Percentiles rank a stretch among this genome's conserved stretches.
phyloP scores from a whole-genome alignment of 176 grass and related monocot genomes.

The Musa acuminata region DNA sequence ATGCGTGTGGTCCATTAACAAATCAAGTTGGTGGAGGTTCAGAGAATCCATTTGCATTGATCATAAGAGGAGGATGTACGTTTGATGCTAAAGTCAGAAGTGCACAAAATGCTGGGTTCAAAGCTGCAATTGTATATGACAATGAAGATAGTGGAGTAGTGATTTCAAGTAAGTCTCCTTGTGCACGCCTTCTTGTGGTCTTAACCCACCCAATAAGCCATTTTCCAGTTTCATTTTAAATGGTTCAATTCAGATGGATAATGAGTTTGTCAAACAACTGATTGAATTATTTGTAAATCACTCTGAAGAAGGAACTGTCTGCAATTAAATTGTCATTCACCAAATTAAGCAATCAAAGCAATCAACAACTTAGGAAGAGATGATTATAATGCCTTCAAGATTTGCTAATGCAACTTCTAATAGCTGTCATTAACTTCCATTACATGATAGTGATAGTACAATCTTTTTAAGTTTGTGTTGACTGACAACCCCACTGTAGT shows the following conservation, averaged over 20 bases:
- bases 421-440: too few relatives aligned
- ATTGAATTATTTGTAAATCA: too few relatives aligned
- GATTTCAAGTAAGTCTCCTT: constrained; percentile 72
- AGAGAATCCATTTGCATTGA: constrained; percentile 44
- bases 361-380: neutral
- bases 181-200: neutral
- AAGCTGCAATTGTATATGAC: constrained; percentile 83
- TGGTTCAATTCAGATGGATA: neutral
- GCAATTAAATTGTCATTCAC: neutral
- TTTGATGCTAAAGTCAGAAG: constrained; percentile 85
- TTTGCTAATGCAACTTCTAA: too few relatives aligned
- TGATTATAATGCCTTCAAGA: too few relatives aligned
- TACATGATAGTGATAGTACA: too few relatives aligned
- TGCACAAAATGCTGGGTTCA: constrained; percentile 79
- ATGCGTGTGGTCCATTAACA: constrained; percentile 57
- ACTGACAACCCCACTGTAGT: too few relatives aligned
- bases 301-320: too few relatives aligned
- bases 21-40: constrained; percentile 30
- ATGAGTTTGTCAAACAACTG: neutral
- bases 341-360: neutral
- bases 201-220: neutral
- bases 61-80: constrained; percentile 69
- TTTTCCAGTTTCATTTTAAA: neutral
- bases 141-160: constrained; percentile 56
- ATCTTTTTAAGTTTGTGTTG: too few relatives aligned